Evolutionary conservation across 164 flowering plant genomes (phyloP), one percentile per base, ranked within the genome.

Genomic region (Aristolochia californica): DNA sequence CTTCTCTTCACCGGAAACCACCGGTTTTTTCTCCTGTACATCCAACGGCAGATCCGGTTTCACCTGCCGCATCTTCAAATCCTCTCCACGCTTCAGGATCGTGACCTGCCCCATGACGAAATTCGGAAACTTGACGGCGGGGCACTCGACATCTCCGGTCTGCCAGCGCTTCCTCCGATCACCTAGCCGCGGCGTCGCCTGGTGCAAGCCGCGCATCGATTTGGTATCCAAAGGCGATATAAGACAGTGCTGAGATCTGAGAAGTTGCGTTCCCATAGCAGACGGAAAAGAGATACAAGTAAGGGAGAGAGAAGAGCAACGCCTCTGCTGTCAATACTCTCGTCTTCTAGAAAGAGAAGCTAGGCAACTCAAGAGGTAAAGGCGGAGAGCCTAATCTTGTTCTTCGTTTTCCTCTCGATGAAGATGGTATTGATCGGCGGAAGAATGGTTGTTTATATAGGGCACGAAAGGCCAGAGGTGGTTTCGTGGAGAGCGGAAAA

Each of bases 31-130:
- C 30, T 25, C 23, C 43, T 18, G 34, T 38, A 20, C 16, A 45
- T 50, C 38, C 28, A 9, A 17, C 55, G 30, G 22, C 55, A 23
- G 44, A n/a, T 58, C 30, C 51, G 22, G 12, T 22, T 9, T 22
- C 53, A 1, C 13, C 44, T 43, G 43, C n/a, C 49, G 18, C 25
- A 13, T 22, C 28, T 24, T 24, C 54, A 75, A 53, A 13, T 60
- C 55, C 28, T 75, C 78, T 1, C 78, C 82, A 18, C 81, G 65
- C 44, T 68, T 75, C 26, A 80, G 61, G 64, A 77, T 75, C 47
- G 64, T 75, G 23, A 80, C 78, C 54, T 69, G 72, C 1, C 84
- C 78, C 62, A 68, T 60, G 5, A 60, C 69, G 11, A 70, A 54
- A 34, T 59, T 63, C 8, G 43, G 43, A 12, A 55, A 28, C 2